phyloP scores from a whole-genome alignment of 2,329 filamentous ascomycete genomes.

The Sporothrix inflata region DNA sequence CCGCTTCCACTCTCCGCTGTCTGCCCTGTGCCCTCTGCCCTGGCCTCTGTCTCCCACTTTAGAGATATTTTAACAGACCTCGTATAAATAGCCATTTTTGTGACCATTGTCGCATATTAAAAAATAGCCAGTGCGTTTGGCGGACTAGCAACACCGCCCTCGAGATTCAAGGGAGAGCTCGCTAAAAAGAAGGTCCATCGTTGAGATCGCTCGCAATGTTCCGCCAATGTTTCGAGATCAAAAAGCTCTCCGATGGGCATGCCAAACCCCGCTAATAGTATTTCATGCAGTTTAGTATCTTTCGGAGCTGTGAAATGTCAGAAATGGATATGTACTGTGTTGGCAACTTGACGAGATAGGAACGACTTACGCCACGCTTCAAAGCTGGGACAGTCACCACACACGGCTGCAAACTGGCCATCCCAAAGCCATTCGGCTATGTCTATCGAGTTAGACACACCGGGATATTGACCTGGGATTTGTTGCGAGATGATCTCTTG shows the following conservation, averaged over 20 bases:
- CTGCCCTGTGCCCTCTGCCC: too few species aligned
- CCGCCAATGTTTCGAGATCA: constrained; percentile 57
- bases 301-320: background rate
- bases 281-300: constrained; percentile 47
- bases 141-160: constrained; percentile 53
- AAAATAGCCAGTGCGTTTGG: constrained; percentile 53
- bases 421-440: background rate
- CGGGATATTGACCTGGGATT: background rate
- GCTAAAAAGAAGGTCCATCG: constrained; percentile 66
- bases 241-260: constrained; percentile 60
- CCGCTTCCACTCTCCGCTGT: too few species aligned
- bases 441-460: background rate
- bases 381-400: background rate
- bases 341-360: background rate
- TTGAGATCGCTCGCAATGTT: constrained; percentile 54
- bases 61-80: too few species aligned
- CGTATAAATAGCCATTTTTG: too few species aligned
- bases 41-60: too few species aligned
- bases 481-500: background rate
- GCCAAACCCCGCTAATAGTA: constrained; percentile 55
- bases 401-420: constrained; percentile 2
- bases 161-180: constrained; percentile 61
- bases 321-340: background rate
- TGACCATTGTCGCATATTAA: too few species aligned
- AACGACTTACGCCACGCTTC: background rate